Evolutionary conservation across 257 asterid species (phyloP).

Genomic region (Penstemon davidsonii): DNA sequence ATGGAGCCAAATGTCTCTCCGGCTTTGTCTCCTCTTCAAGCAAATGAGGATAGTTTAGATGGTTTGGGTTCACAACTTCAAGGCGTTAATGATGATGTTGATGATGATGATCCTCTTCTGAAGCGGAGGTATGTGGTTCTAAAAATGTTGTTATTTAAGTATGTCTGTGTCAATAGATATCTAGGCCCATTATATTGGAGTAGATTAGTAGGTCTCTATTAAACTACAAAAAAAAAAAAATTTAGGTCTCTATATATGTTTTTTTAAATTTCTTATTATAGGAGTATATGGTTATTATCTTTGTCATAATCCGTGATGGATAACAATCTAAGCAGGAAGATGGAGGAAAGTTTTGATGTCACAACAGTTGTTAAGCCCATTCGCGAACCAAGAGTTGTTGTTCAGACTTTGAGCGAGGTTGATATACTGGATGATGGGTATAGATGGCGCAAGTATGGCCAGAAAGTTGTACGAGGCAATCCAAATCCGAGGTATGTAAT

Average conservation of each 20-base stretch:
- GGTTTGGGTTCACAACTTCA: slow-evolving; percentile 56
- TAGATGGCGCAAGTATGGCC: slow-evolving; percentile 98
- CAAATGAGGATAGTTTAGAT: slow-evolving; percentile 60
- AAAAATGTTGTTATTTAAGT: background rate
- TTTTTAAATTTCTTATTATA: no score
- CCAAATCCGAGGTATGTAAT: slow-evolving; percentile 86
- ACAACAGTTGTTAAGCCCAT: slow-evolving; percentile 83
- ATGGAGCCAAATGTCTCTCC: slow-evolving; percentile 66
- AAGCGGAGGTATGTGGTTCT: slow-evolving; percentile 64
- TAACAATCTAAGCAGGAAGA: slow-evolving; percentile 58
- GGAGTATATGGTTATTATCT: background rate
- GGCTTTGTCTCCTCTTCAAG: slow-evolving; percentile 62
- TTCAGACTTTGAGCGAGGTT: slow-evolving; percentile 96
- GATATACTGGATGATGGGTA: slow-evolving; percentile 96
- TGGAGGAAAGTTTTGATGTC: slow-evolving; percentile 71
- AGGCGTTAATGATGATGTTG: slow-evolving; percentile 58
- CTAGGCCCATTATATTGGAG: no score
- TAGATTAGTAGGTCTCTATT: no score
- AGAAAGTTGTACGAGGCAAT: slow-evolving; percentile 95
- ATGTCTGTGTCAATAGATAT: no score
- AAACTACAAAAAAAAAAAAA: no score
- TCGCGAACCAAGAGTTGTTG: slow-evolving; percentile 94
- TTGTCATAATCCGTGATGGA: slow-evolving; percentile 20
- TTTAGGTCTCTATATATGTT: no score
- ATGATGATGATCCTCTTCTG: slow-evolving; percentile 70